phyloP scores from a whole-genome alignment of 352 stramenopile species.

The Pythium monospermum region DNA sequence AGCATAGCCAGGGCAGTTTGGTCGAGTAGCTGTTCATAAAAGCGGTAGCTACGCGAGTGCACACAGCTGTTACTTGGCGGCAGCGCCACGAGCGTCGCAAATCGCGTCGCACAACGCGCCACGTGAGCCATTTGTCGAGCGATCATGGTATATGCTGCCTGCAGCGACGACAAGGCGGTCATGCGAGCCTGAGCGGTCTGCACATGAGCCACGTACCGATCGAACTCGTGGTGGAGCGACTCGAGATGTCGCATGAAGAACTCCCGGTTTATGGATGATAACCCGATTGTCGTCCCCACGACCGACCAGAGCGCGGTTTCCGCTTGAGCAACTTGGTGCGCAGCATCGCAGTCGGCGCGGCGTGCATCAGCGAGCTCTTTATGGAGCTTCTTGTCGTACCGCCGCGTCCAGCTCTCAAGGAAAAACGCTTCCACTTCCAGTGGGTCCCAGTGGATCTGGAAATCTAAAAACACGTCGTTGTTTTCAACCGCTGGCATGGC shows the following conservation, averaged over 20 bases:
- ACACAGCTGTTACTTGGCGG: neutral
- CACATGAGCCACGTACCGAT: neutral
- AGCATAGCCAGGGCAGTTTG: neutral
- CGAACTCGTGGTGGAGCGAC: neutral
- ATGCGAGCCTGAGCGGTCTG: neutral
- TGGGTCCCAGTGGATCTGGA: conserved; percentile 17
- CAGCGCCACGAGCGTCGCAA: neutral
- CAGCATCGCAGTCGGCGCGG: neutral
- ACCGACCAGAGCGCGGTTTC: neutral
- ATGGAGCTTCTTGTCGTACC: neutral
- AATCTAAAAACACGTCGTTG: neutral
- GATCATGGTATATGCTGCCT: neutral
- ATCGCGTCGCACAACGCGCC: neutral
- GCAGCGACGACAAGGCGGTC: neutral
- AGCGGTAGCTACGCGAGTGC: conserved; percentile 6
- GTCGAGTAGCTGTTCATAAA: conserved; percentile 13
- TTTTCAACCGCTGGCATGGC: no score
- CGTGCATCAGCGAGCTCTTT: neutral
- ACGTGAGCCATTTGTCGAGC: neutral
- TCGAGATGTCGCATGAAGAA: conserved; percentile 10
- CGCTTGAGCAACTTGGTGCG: neutral
- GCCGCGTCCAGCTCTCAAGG: neutral
- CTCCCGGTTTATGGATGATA: neutral
- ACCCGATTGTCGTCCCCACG: neutral
- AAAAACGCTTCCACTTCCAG: conserved; percentile 1